Conservation (phyloP, 352 stramenopile species). For the Globisporangium nunn region DNA sequence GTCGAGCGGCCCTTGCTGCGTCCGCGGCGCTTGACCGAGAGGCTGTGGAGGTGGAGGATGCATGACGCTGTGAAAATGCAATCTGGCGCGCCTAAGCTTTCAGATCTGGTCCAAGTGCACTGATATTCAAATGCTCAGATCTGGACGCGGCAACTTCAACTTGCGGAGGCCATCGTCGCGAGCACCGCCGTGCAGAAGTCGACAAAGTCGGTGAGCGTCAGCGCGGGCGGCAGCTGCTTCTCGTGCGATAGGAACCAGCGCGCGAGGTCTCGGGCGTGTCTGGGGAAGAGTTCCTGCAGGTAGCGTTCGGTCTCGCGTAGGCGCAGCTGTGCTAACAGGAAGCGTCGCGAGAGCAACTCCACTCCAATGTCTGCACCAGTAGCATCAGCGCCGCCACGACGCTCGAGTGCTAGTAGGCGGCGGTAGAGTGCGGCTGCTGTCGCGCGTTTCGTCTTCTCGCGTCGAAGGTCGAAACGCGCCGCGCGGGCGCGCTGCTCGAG, state of each 20-base stretch:
- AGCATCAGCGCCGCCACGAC: not conserved
- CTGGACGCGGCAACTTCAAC: not conserved
- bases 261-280: constrained; percentile 54
- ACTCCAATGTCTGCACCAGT: constrained; percentile 6
- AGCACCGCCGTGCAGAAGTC: constrained; percentile 34
- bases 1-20: constrained; percentile 33
- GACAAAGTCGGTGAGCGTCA: constrained; percentile 30
- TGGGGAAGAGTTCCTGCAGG: constrained; percentile 41
- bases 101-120: too few species aligned
- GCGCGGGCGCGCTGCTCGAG: constrained; percentile 35
- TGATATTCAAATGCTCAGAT: not conserved
- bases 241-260: constrained; percentile 29
- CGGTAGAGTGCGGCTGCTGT: constrained; percentile 46
- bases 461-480: constrained; percentile 49
- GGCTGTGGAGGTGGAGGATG: not conserved
- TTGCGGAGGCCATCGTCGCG: constrained; percentile 16
- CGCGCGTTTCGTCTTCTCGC: constrained; percentile 53
- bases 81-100: not conserved
- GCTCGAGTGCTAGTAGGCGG: constrained; percentile 46
- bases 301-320: constrained; percentile 39
- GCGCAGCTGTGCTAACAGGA: constrained; percentile 39
- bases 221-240: constrained; percentile 22
- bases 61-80: constrained; percentile 4
- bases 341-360: constrained; percentile 21
- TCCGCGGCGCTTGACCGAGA: not conserved